Base-by-base conservation (phyloP, 2,329 filamentous ascomycete species). In the Exserohilum rostratum region DNA sequence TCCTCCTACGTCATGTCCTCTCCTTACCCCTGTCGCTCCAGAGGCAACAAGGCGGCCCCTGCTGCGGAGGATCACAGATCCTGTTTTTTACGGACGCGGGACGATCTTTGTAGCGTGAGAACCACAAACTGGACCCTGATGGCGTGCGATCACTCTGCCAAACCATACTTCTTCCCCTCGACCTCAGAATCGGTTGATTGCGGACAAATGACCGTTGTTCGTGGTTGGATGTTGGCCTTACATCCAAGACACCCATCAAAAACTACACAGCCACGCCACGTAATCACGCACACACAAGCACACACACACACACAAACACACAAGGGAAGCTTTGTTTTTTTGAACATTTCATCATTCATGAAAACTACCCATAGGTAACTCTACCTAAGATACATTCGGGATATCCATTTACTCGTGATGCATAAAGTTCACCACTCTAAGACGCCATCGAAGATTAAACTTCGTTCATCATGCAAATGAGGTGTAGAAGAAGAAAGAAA, bases 371-470 rank as follows among this genome's bases (percentile, higher is more conserved):
- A 61, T 53, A 61, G 62, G 64, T 60, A 65, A 58, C 58, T 66
- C 69, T 71, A 70, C 68, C 63, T 69, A 70, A 64, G 69, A 62
- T 66, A 67, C 66, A 70, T 64, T 62, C 66, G 64, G 64, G 61
- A 68, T 64, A 69, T 71, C 69, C 66, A 70, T 70, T 65, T 64
- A 71, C 60, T 71, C 69, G 64, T 73, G 62, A 68, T 67, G 62
- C 69, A 63, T 68, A 58, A 63, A 57, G 55, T 52, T 64, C 67
- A 64, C 61, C 65, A 70, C 69, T 71, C 64, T 70, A 63, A 69
- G 66, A 72, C 71, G 68, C 70, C 70, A 60, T 61, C 66, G 60
- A 56, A 65, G 63, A 63, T 63, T 59, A 61, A 61, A 59, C 64
- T 66, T 65, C 62, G 63, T 50, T 39, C 48, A 46, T 67, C 69